Evolutionary conservation across 169 alveolate genomes (phyloP).

Genomic region (Sarcocystis neurona): DNA sequence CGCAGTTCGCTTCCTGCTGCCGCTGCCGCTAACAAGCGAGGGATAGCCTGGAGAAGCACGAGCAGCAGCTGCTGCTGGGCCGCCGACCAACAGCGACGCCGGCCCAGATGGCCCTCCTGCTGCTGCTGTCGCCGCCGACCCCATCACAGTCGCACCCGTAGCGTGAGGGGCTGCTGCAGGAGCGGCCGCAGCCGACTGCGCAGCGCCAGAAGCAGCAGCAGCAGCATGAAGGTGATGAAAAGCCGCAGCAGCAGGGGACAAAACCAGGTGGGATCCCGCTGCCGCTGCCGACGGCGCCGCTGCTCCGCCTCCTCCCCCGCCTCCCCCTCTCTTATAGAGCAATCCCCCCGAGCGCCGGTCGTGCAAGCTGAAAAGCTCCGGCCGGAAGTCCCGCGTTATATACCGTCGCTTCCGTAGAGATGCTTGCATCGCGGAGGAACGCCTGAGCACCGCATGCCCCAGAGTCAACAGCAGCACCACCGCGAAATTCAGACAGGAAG

Average conservation of each 20-base stretch:
- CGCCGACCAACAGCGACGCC: too few species aligned
- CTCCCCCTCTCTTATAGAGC: constrained; percentile 46
- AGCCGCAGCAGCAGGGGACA: background rate
- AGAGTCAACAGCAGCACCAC: too few species aligned
- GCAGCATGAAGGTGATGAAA: constrained; percentile 29
- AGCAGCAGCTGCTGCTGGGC: too few species aligned
- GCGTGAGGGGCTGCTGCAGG: background rate
- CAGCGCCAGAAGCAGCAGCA: constrained; percentile 16
- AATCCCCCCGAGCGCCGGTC: constrained; percentile 34
- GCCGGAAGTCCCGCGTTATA: constrained; percentile 38
- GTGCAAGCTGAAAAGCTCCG: constrained; percentile 38
- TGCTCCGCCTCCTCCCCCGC: constrained; percentile 13
- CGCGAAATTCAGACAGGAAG: too few species aligned
- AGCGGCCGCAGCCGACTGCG: constrained; percentile 35
- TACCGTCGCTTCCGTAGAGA: constrained; percentile 52
- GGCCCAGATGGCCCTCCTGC: too few species aligned
- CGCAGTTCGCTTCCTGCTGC: too few species aligned
- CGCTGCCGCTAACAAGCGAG: too few species aligned
- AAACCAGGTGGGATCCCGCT: background rate
- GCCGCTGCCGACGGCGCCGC: background rate
- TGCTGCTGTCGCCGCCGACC: too few species aligned
- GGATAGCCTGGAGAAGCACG: too few species aligned
- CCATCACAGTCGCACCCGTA: background rate
- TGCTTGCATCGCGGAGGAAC: constrained; percentile 51
- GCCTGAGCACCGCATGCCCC: too few species aligned